Base-by-base conservation (phyloP, 2,329 filamentous ascomycete species). In the Kalmusia sp. region DNA sequence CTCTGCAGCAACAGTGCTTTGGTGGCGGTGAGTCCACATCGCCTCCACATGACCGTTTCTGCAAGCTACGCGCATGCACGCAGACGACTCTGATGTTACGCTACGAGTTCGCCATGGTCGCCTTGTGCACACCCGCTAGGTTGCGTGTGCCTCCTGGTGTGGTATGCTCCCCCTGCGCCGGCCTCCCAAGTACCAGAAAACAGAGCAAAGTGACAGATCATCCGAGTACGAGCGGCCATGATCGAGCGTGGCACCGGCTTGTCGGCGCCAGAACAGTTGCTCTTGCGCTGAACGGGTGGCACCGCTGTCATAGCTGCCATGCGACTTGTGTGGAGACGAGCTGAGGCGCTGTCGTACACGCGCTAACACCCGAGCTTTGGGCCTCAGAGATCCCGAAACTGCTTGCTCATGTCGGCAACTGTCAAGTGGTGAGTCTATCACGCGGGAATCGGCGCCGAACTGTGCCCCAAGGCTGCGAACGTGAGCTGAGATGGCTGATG, bases 261-360 rank as follows among this genome's bases (percentile, higher is more conserved):
- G 55, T 57, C 43, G 61, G 57, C 48, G 47, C 49, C 51, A 52
- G 39, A 22, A 48, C 40, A 51, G 50, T 52, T 46, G 34, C 52
- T 44, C 53, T 61, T 64, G 62, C 64, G 59, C 63, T 64, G 64
- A 64, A 64, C 68, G 64, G 62, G 62, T 65, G 62, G 43, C 47
- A 67, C 64, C 59, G 51, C 65, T 72, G 64, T 71, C 69, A 73
- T 60, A 47, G 44, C 59, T 61, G 57, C 67, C 69, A 71, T 69
- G 67, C 64, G 61, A 61, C 47, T 37, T 54, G 52, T 63, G 61
- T 62, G 60, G 67, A 63, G 63, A 63, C 41, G 57, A 58, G 57
- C 63, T 56, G 55, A 56, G 53, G 59, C 49, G 24, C 37, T 19
- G 59, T 62, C 15, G 59, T 60, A 65, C 66, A 56, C 15, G 5